phyloP scores from a whole-genome alignment of 345 rosid genomes.

The Camelina neglecta region DNA sequence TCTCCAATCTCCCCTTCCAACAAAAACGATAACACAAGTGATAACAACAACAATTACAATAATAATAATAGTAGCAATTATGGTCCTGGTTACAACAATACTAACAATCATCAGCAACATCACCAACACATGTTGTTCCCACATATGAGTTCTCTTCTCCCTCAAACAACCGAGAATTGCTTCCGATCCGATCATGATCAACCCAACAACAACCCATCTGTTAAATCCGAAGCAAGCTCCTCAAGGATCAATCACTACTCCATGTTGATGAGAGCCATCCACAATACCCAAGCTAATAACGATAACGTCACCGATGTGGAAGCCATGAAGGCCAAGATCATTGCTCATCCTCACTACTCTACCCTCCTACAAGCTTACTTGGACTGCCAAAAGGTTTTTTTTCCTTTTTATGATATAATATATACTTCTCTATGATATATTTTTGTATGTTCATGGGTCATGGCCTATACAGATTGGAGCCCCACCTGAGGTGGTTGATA shows the following conservation, averaged over 20 bases:
- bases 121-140: conserved; percentile 47
- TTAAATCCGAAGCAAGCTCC: conserved; percentile 76
- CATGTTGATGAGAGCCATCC: conserved; percentile 54
- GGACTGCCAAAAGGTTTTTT: conserved; percentile 91
- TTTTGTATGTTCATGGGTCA: conserved; percentile 23
- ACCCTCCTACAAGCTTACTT: conserved; percentile 87
- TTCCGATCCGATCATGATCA: conserved; percentile 59
- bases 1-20: conserved; percentile 62
- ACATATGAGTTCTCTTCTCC: conserved; percentile 43
- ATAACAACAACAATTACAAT: conserved; percentile 38
- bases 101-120: conserved; percentile 24
- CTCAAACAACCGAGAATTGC: conserved; percentile 56
- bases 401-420: conserved; percentile 36
- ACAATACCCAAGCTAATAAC: conserved; percentile 52
- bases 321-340: conserved; percentile 90
- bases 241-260: conserved; percentile 65
- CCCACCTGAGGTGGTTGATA: conserved; percentile 80
- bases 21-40: conserved; percentile 49
- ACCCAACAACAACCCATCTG: conserved; percentile 48
- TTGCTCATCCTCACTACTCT: conserved; percentile 91
- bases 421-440: not conserved
- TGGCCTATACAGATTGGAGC: conserved; percentile 77
- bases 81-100: conserved; percentile 38
- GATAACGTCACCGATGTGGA: conserved; percentile 53
- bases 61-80: conserved; percentile 40